Percentiles rank a stretch among this genome's conserved stretches.
Conservation (phyloP, 2,329 filamentous ascomycete species). For the Ilyonectria mors-panacis region DNA sequence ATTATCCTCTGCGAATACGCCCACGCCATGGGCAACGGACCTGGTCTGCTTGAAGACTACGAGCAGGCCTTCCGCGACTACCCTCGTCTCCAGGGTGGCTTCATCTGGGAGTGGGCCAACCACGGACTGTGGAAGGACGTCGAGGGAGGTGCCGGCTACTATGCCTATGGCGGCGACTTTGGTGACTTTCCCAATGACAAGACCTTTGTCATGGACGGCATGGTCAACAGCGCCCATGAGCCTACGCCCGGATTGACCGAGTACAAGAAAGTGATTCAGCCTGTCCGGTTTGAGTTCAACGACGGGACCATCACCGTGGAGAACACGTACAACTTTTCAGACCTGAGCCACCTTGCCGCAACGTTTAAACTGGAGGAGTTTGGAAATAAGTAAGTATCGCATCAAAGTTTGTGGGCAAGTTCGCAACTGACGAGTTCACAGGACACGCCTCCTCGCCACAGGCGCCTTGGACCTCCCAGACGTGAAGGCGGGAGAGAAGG, state of each 20-base stretch:
- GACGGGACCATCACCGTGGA: constrained; percentile 57
- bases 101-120: constrained; percentile 78
- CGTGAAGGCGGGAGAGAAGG: constrained; percentile 56
- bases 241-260: constrained; percentile 71
- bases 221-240: constrained; percentile 67
- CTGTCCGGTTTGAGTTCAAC: constrained; percentile 60
- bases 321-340: constrained; percentile 67
- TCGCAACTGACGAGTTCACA: constrained; percentile 21
- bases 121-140: constrained; percentile 68
- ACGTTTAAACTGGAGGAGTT: constrained; percentile 62
- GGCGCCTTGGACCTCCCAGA: constrained; percentile 59
- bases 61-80: constrained; percentile 73
- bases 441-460: constrained; percentile 47
- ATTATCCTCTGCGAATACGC: constrained; percentile 72
- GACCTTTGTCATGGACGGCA: constrained; percentile 75
- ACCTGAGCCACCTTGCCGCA: constrained; percentile 59
- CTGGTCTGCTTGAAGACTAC: constrained; percentile 79
- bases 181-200: constrained; percentile 72
- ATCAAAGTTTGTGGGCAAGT: not conserved
- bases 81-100: constrained; percentile 75
- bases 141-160: constrained; percentile 64
- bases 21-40: constrained; percentile 82
- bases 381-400: constrained; percentile 55
- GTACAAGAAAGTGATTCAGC: constrained; percentile 71
- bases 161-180: constrained; percentile 75